These are phyloP conservation scores for Flaveria robusta DNA, from an alignment of 129 eudicot genomes.

Conservation along the genomic window DNA sequence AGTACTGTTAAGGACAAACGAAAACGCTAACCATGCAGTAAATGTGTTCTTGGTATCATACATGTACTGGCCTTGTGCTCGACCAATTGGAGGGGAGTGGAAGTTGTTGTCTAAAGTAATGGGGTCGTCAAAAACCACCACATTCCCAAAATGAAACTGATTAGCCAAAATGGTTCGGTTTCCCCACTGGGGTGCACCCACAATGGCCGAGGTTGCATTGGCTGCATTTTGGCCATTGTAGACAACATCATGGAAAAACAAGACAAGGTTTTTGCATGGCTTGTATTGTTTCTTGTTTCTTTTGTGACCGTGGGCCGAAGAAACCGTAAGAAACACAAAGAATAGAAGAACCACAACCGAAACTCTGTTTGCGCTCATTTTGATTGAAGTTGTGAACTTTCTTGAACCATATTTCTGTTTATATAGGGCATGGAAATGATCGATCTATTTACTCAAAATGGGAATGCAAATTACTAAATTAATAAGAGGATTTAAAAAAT, in stretches of 20 bases:
- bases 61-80: slow-evolving; percentile 64
- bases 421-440: no score
- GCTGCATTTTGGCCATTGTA: slow-evolving; percentile 56
- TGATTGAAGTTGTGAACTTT: no score
- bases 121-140: slow-evolving; percentile 71
- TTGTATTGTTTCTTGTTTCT: slow-evolving; percentile 27
- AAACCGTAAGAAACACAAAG: slow-evolving; percentile 29
- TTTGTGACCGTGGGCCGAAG: slow-evolving; percentile 1
- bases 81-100: slow-evolving; percentile 54
- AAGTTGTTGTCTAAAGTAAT: slow-evolving; percentile 66
- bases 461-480: no score
- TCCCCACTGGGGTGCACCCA: slow-evolving; percentile 56
- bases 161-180: slow-evolving; percentile 45
- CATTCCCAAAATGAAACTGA: slow-evolving; percentile 45
- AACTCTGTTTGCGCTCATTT: no score
- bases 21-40: slow-evolving; percentile 61
- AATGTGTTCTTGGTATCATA: slow-evolving; percentile 51
- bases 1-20: slow-evolving; percentile 58
- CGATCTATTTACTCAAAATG: no score
- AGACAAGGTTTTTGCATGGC: slow-evolving; percentile 58
- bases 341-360: neutral
- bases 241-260: slow-evolving; percentile 63
- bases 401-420: no score
- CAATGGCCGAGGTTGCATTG: slow-evolving; percentile 62
- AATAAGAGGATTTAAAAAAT: no score